phyloP scores from a whole-genome alignment of 805 yeast species.

The Ogataea ganodermae region DNA sequence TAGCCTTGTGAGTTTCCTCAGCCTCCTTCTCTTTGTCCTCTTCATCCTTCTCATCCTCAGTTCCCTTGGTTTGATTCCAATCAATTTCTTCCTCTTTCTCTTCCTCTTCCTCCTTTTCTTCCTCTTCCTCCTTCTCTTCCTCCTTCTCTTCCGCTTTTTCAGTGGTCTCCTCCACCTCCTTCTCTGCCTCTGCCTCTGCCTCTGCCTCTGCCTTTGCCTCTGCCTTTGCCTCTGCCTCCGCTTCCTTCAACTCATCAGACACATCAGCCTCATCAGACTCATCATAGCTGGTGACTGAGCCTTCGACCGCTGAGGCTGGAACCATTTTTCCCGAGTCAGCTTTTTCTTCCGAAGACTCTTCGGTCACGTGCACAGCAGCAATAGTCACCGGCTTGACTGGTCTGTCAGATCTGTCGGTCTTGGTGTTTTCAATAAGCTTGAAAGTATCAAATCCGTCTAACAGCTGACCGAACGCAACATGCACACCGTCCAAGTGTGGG shows the following conservation, averaged over 20 bases:
- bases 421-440: conserved; percentile 57
- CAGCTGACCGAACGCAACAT: conserved; percentile 82
- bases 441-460: conserved; percentile 66
- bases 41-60: not conserved
- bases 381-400: conserved; percentile 50
- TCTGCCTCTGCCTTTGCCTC: not conserved
- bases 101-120: not conserved
- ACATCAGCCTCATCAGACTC: not conserved
- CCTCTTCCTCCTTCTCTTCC: conserved; percentile 2
- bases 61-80: no score
- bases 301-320: not conserved
- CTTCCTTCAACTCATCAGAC: not conserved
- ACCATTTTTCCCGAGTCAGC: not conserved
- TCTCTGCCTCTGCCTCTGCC: not conserved
- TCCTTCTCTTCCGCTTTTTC: conserved; percentile 2
- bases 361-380: conserved; percentile 15
- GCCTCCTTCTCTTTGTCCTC: not conserved
- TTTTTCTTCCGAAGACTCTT: not conserved
- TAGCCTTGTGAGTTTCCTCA: conserved; percentile 8
- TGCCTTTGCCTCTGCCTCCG: not conserved
- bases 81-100: not conserved
- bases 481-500: conserved; percentile 57
- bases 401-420: conserved; percentile 42
- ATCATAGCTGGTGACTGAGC: not conserved
- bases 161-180: no score